Evolutionary conservation across 2,329 filamentous ascomycete species (phyloP), one percentile per base, ranked within the genome.

Genomic region (Parastagonospora avenae): DNA sequence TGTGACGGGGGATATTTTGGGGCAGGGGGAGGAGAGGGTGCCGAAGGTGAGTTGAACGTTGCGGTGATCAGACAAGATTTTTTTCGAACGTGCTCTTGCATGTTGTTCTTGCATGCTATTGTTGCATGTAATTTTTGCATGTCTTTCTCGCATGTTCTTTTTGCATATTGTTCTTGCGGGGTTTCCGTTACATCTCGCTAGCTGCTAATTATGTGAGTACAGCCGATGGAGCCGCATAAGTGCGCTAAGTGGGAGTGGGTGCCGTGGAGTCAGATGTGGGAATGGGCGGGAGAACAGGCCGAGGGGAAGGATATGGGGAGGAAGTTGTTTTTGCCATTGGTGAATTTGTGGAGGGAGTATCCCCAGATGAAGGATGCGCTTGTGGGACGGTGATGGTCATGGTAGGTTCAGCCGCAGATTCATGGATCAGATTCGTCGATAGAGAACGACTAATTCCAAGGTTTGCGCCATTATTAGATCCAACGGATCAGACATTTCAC

Each of bases 191-290:
- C 3, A 24, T 24, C 19, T 24, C 3, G 19, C 19, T 24, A 24
- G 19, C 5, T 24, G 19, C 19, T 24, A 24, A 24, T 24, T 24
- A 24, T 24, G 19, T 24, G 19, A 24, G 19, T 24, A 47, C 29
- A 69, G 72, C 54, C 74, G 4, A 55, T 75, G 57, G 80, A 83
- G 54, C 77, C 79, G 0, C 69, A 82, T 2, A 85, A 85, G 64
- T 85, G 83, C 59, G 77, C 77, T 4, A 73, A 70, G 0, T 85
- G 83, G 83, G 70, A 79, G 16, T 85, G 81, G 81, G 63, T 76
- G 0, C 68, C 57, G 1, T 85, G 82, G 82, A 66, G 74, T 15
- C 72, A 79, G 30, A 64, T 85, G 59, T 64, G 66, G 61, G 53
- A 48, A 14, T 76, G 71, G 67, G 71, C 69, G 1, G 62, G 69